Percentiles rank a stretch among this genome's conserved stretches.
These are phyloP conservation scores for Echeveria elegans DNA, from an alignment of 164 flowering plant species.

Conservation along the genomic window DNA sequence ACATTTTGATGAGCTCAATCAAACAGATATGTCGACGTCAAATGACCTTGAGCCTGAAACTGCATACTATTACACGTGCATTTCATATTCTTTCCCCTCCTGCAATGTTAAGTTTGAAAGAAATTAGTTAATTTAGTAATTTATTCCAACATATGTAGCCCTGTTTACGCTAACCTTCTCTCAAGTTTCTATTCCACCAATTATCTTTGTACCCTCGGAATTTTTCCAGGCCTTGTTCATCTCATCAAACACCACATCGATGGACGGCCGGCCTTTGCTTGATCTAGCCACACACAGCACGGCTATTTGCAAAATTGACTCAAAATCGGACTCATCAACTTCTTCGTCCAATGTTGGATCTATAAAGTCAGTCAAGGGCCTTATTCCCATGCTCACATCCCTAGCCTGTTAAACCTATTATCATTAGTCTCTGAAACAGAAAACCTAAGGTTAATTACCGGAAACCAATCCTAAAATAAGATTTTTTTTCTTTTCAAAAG, in stretches of 20 bases:
- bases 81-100: background rate
- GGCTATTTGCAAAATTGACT: conserved; percentile 47
- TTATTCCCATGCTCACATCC: conserved; percentile 43
- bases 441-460: no score
- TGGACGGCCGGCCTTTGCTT: conserved; percentile 59
- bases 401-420: conserved; percentile 37
- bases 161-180: background rate
- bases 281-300: conserved; percentile 60
- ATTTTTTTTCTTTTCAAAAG: no score
- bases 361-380: conserved; percentile 46
- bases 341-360: conserved; percentile 46
- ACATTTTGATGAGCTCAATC: no score
- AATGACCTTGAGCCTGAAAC: conserved; percentile 1
- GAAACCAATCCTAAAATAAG: no score
- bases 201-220: conserved; percentile 22
- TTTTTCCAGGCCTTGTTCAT: conserved; percentile 50
- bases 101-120: background rate
- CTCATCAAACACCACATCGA: conserved; percentile 38
- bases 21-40: no score
- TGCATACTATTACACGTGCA: background rate
- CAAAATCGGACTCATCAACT: conserved; percentile 34
- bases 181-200: conserved; percentile 10
- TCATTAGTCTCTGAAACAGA: background rate
- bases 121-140: background rate
- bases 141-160: background rate